Base-by-base conservation (phyloP, 495 filamentous ascomycete genomes). In the Aspergillus ostianus region DNA sequence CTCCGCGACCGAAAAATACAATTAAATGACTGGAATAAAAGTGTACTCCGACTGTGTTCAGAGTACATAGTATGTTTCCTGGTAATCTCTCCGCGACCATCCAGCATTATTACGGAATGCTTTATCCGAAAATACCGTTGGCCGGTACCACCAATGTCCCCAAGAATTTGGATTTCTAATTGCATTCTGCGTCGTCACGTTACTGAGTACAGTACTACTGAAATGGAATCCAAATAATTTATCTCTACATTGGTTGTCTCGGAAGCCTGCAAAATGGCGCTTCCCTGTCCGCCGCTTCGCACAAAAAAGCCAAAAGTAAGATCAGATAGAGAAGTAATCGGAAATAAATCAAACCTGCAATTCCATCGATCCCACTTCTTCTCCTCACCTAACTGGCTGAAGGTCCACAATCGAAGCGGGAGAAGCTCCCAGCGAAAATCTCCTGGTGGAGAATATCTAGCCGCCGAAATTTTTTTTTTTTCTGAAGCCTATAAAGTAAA, bases 341-440 rank as follows among this genome's bases (percentile, higher is more conserved):
- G 50, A n/a, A 53, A 57, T 41, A 41, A 60, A 58, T 53, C 50
- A 53, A 53, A 50, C 32, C 46, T 69, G 61, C 64, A 69, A 54
- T 66, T 51, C 63, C 66, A 56, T 67, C 52, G 57, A 67, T 67
- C 63, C 67, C 66, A 72, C 64, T 67, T 66, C 65, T 69, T 64
- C 64, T 53, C 62, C 62, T 70, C 66, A 69, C 68, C 67, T 65
- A 71, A 69, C 66, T 61, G 74, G 30, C 6, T 44, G 55, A 68
- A 76, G 76, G 73, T 75, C 76, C 76, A 79, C 76, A 71, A 77
- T 77, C 64, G 74, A 77, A 76, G 71, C 74, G 76, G 75, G 71
- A 79, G 73, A 77, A 77, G 74, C 76, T 75, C 71, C 67, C 60
- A 59, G 59, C 57, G 65, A 66, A 63, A 66, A 70, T 65, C 60